These are phyloP conservation scores for Sporobolomyces phaffii DNA, from an alignment of 768 basidiomycete genomes.

Conservation along the genomic window DNA sequence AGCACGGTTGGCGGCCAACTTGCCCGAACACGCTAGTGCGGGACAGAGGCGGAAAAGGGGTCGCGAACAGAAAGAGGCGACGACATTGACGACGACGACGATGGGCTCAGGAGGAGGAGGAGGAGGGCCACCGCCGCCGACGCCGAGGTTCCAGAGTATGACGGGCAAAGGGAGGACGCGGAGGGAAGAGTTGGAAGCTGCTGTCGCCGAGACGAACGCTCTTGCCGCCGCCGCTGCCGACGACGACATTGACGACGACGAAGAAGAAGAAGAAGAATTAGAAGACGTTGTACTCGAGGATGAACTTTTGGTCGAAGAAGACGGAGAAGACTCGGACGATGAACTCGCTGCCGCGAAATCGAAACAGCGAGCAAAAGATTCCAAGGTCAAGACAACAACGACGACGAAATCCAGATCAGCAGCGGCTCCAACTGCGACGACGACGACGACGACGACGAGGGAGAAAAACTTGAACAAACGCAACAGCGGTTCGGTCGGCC, in stretches of 20 bases:
- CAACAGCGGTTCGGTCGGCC: slow-evolving; percentile 31
- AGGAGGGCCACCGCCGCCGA: no score
- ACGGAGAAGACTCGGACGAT: not conserved
- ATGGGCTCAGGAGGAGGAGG: no score
- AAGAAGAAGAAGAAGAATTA: not conserved
- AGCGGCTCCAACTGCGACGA: not conserved
- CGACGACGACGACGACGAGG: not conserved
- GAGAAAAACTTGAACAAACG: slow-evolving; percentile 31
- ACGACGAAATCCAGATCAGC: not conserved
- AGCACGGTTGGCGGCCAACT: no score
- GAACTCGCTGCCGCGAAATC: not conserved
- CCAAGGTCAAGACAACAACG: not conserved
- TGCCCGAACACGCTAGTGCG: no score
- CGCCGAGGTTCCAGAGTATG: slow-evolving; percentile 2
- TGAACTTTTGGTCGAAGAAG: not conserved
- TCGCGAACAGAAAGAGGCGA: no score
- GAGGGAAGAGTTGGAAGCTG: not conserved
- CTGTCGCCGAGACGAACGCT: not conserved
- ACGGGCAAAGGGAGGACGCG: not conserved
- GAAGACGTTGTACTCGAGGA: not conserved
- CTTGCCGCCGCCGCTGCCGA: no score
- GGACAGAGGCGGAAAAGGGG: no score
- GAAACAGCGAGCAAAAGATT: not conserved
- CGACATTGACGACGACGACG: no score
- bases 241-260: not conserved